Base-by-base conservation (phyloP, 805 yeast species). In the Starmerella potacharoeniae region DNA sequence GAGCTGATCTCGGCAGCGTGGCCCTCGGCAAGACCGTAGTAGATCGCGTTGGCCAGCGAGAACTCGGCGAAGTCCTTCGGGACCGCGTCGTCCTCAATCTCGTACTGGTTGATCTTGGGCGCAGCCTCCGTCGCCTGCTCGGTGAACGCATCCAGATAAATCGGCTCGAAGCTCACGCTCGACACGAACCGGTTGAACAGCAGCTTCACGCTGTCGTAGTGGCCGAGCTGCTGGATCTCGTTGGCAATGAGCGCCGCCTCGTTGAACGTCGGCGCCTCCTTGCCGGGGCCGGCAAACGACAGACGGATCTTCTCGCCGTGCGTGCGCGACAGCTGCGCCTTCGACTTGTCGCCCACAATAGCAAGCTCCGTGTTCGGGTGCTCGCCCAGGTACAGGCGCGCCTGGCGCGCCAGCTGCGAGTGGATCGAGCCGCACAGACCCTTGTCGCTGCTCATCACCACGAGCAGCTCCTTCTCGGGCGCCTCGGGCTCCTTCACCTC, bases 381-480 rank as follows among this genome's bases (percentile, higher is more conserved):
- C 66, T 78, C 84, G 36, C 67, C 75, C 55, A 83, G 68, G 74
- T 82, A 80, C 61, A 64, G 69, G 76, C 95, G 87, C 59, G 95
- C 85, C 60, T 85, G 81, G 76, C 91, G 89, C 65, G 96, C 85
- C 66, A 91, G 75, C 76, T 87, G 95, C 53, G 98, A 82, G 77
- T 93, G 98, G 69, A 93, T 88, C 49, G 97, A 90, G 66, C 98
- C 98, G 81, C 98, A 93, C 67, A 93, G 81, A 70, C 98, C 98
- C 78, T 93, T 93, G 77, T 93, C 98, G 58, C 96, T 88, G 49
- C 97, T 84, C 61, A 89, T 81, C 56, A 90, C 96, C 68, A 91
- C 77, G 64, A 91, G 74, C 69, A 93, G 80, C 62, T 85, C 81
- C 75, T 83, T 86, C 67, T 77, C 77, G 59, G 77, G 72, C 46